Evolutionary conservation across 805 yeast species (phyloP).

Genomic region (Ogataea siamensis): DNA sequence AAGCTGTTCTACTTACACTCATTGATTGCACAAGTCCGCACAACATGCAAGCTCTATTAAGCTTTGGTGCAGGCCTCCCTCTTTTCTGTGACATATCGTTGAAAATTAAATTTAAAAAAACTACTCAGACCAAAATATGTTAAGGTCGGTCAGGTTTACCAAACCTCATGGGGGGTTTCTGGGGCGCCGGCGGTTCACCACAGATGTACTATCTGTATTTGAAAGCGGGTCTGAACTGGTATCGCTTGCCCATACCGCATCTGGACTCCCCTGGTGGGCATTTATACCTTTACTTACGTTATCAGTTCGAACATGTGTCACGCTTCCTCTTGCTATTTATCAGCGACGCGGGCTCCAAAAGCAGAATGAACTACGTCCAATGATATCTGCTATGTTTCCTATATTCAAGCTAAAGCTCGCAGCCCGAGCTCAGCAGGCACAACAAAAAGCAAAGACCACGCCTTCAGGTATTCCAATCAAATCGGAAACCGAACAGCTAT

Average conservation of each 20-base stretch:
- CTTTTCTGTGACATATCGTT: slow-evolving; percentile 24
- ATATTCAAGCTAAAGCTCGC: slow-evolving; percentile 60
- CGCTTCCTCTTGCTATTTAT: slow-evolving; percentile 73
- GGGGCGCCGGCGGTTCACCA: slow-evolving; percentile 2
- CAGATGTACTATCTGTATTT: slow-evolving; percentile 13
- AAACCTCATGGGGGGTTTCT: background rate
- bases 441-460: slow-evolving; percentile 24
- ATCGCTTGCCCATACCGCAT: slow-evolving; percentile 47
- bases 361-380: slow-evolving; percentile 70
- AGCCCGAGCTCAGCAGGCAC: slow-evolving; percentile 40
- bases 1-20: slow-evolving; percentile 40
- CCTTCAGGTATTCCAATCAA: slow-evolving; percentile 25
- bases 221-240: slow-evolving; percentile 34
- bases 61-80: slow-evolving; percentile 45
- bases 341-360: slow-evolving; percentile 68
- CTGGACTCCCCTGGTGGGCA: slow-evolving; percentile 80
- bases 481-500: slow-evolving; percentile 41
- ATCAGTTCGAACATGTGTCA: slow-evolving; percentile 59
- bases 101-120: slow-evolving; percentile 3
- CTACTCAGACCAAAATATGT: background rate
- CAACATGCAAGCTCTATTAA: slow-evolving; percentile 95
- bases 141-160: background rate
- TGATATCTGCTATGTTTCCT: slow-evolving; percentile 73
- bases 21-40: slow-evolving; percentile 90
- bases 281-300: slow-evolving; percentile 75